A percentile compares a stretch with the other conserved stretches of the same genome.
These are phyloP conservation scores for Escovopsis sp. DNA, from an alignment of 2,329 filamentous ascomycete species.

Conservation along the genomic window DNA sequence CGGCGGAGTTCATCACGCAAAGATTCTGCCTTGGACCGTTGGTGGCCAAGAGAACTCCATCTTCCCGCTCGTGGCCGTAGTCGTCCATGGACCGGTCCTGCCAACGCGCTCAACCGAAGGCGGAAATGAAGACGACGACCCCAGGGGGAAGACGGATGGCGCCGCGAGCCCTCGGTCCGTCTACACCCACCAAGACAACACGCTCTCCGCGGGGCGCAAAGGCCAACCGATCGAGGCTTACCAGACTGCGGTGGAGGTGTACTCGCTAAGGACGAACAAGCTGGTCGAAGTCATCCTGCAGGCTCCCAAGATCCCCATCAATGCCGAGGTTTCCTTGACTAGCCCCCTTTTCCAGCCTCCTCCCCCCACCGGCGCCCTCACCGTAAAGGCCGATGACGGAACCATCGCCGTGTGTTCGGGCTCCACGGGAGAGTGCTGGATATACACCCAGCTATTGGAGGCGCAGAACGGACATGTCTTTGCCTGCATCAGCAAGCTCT, in stretches of 20 bases:
- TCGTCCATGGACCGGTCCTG: slow-evolving; percentile 62
- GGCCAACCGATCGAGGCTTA: slow-evolving; percentile 42
- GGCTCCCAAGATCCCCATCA: slow-evolving; percentile 47
- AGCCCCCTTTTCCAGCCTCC: slow-evolving; percentile 55
- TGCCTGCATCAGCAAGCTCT: slow-evolving; percentile 72
- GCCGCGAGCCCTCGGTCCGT: slow-evolving; percentile 27
- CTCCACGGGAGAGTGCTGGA: slow-evolving; percentile 71
- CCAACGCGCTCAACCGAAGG: slow-evolving; percentile 25
- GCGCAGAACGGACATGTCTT: slow-evolving; percentile 31
- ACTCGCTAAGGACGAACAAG: slow-evolving; percentile 64
- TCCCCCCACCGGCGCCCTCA: slow-evolving; percentile 55
- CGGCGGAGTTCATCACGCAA: slow-evolving; percentile 69
- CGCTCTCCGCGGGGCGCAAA: slow-evolving; percentile 16
- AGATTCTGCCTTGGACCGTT: slow-evolving; percentile 59
- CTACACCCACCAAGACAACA: slow-evolving; percentile 21
- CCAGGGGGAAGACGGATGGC: slow-evolving; percentile 27
- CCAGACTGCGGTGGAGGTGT: slow-evolving; percentile 80
- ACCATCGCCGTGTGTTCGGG: slow-evolving; percentile 66
- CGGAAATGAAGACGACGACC: slow-evolving; percentile 21
- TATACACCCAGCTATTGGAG: slow-evolving; percentile 43
- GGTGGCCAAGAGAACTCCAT: slow-evolving; percentile 36
- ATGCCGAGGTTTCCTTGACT: slow-evolving; percentile 36
- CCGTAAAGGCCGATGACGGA: slow-evolving; percentile 56
- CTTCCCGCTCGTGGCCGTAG: slow-evolving; percentile 63
- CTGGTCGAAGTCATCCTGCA: slow-evolving; percentile 60